Conservation (phyloP, 2,329 filamentous ascomycete species). For the Fusarium virguliforme region DNA sequence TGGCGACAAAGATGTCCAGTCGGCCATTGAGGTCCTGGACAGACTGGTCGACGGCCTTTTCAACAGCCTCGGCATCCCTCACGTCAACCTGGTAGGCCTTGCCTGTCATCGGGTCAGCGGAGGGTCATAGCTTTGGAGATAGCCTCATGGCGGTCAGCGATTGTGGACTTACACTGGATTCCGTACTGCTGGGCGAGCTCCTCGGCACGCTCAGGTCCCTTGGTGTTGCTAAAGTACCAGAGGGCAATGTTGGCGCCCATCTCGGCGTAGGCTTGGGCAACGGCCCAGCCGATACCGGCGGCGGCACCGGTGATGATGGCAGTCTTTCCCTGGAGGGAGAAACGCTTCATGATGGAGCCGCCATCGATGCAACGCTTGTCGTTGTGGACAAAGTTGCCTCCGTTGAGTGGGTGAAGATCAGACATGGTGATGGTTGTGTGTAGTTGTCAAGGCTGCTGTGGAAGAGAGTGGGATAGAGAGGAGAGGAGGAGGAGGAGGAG, state of each 20-base stretch:
- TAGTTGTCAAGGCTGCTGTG: background rate
- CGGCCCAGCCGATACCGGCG: constrained; percentile 74
- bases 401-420: constrained; percentile 45
- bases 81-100: constrained; percentile 74
- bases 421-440: constrained; percentile 34
- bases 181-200: constrained; percentile 75
- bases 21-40: constrained; percentile 78
- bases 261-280: constrained; percentile 76
- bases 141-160: no score
- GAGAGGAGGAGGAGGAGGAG: background rate
- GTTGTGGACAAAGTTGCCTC: constrained; percentile 50
- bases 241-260: constrained; percentile 78
- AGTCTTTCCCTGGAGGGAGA: constrained; percentile 77
- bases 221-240: constrained; percentile 77
- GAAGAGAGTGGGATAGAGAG: background rate
- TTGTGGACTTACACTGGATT: constrained; percentile 69
- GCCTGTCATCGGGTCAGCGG: constrained; percentile 59
- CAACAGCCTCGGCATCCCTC: constrained; percentile 65
- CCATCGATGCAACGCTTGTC: constrained; percentile 44
- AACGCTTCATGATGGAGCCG: constrained; percentile 55
- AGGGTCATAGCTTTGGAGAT: constrained; percentile 17
- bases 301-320: constrained; percentile 77
- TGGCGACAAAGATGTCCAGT: constrained; percentile 83
- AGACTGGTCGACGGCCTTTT: constrained; percentile 65
- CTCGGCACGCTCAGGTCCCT: constrained; percentile 71